Conservation (phyloP, 345 rosid species). For the Citrus maxima region DNA sequence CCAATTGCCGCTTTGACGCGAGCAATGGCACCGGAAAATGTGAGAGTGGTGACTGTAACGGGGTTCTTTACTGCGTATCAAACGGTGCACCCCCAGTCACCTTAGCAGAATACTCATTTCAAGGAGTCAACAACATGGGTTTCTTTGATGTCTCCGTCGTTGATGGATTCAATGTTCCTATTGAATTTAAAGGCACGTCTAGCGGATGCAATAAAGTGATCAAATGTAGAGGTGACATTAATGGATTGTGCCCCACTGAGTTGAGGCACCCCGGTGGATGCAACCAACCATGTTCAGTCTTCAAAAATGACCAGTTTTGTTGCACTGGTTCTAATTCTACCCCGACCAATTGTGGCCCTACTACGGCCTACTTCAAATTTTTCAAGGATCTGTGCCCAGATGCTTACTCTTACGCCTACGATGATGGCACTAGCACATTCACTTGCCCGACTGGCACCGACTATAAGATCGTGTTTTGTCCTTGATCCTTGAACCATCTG, state of each 20-base stretch:
- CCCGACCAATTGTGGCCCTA: neutral
- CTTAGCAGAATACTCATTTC: constrained; percentile 11
- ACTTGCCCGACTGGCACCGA: constrained; percentile 33
- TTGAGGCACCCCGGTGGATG: constrained; percentile 2
- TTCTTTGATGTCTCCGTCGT: constrained; percentile 15
- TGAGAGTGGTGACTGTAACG: constrained; percentile 18
- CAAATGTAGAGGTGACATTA: constrained; percentile 25
- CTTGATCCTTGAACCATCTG: constrained; percentile 1
- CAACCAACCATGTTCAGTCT: constrained; percentile 39
- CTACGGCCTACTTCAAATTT: constrained; percentile 23
- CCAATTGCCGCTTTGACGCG: constrained; percentile 16
- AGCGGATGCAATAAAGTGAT: neutral
- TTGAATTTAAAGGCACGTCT: constrained; percentile 17
- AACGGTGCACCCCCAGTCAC: constrained; percentile 8
- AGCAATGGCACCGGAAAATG: neutral
- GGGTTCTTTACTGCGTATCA: neutral
- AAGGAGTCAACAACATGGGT: neutral
- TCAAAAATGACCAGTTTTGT: constrained; percentile 39
- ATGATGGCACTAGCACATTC: constrained; percentile 38
- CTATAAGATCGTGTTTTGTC: constrained; percentile 48
- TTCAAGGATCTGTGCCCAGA: constrained; percentile 37
- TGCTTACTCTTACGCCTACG: constrained; percentile 39
- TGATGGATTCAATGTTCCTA: constrained; percentile 25
- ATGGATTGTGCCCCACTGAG: constrained; percentile 46
- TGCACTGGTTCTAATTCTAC: constrained; percentile 4